These are phyloP conservation scores for Sclerotinia minor DNA, from an alignment of 2,329 filamentous ascomycete genomes.

Conservation along the genomic window DNA sequence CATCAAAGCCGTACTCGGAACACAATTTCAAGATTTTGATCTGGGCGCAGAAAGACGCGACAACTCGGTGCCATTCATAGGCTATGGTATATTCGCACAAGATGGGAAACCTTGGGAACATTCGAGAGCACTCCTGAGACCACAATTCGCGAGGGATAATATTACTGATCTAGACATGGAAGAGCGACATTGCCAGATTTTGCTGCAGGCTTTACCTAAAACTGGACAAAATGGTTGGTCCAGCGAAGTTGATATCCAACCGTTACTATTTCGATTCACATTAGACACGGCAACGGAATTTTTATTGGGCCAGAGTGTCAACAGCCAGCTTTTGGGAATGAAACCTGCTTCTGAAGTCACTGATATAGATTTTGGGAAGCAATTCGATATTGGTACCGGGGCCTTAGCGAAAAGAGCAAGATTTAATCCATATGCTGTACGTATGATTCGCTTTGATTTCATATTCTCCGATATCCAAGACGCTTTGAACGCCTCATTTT, in stretches of 20 bases:
- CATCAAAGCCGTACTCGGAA: constrained; percentile 55
- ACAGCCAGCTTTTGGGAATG: constrained; percentile 34
- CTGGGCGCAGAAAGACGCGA: constrained; percentile 55
- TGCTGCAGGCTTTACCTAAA: constrained; percentile 59
- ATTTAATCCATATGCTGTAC: constrained; percentile 10
- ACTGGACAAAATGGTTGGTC: constrained; percentile 49
- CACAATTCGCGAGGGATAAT: constrained; percentile 56
- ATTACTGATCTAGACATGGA: constrained; percentile 69
- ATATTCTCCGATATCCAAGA: no score
- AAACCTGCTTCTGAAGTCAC: background rate
- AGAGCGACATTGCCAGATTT: constrained; percentile 64
- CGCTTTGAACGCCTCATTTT: no score
- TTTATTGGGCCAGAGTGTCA: constrained; percentile 59
- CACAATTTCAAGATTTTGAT: constrained; percentile 54
- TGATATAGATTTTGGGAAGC: constrained; percentile 29
- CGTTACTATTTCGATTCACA: constrained; percentile 60
- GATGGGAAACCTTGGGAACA: constrained; percentile 40
- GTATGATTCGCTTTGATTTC: background rate
- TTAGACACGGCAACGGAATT: constrained; percentile 55
- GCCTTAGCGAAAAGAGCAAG: constrained; percentile 26
- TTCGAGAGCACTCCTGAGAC: constrained; percentile 51
- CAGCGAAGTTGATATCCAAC: constrained; percentile 58
- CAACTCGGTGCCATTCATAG: constrained; percentile 47
- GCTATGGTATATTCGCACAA: constrained; percentile 40
- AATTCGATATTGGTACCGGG: constrained; percentile 50